Percentiles rank a stretch among this genome's conserved stretches.
phyloP scores from a whole-genome alignment of 2,329 filamentous ascomycete species.

The Pseudogymnoascus sp. region DNA sequence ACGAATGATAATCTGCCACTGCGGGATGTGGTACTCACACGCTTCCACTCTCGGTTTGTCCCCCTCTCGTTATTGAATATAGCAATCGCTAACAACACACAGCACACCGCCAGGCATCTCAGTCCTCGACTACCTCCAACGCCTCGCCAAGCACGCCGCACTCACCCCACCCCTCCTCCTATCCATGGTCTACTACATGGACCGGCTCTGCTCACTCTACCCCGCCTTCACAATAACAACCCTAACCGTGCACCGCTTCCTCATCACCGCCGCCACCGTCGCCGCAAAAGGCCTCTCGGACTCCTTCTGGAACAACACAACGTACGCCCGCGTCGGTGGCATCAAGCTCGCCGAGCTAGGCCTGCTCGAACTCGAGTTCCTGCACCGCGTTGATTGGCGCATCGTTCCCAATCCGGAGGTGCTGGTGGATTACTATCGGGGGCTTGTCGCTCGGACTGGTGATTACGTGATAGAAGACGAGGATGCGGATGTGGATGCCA shows the following conservation, averaged over 20 bases:
- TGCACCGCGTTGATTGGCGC: slow-evolving; percentile 89
- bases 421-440: slow-evolving; percentile 86
- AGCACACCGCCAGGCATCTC: slow-evolving; percentile 82
- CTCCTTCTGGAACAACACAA: slow-evolving; percentile 97
- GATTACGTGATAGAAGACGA: slow-evolving; percentile 46
- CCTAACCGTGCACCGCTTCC: slow-evolving; percentile 90
- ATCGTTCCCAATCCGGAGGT: slow-evolving; percentile 95
- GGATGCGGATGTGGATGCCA: slow-evolving; percentile 28
- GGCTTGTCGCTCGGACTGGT: slow-evolving; percentile 64
- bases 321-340: slow-evolving; percentile 88
- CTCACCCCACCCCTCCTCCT: slow-evolving; percentile 89
- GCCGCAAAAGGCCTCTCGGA: slow-evolving; percentile 94
- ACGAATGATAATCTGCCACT: slow-evolving; percentile 87
- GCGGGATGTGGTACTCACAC: slow-evolving; percentile 76
- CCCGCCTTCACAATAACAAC: slow-evolving; percentile 94
- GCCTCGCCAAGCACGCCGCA: slow-evolving; percentile 88
- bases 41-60: slow-evolving; percentile 82
- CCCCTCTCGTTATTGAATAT: background rate
- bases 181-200: slow-evolving; percentile 98
- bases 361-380: slow-evolving; percentile 84
- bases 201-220: slow-evolving; percentile 85
- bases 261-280: slow-evolving; percentile 92
- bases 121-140: slow-evolving; percentile 86
- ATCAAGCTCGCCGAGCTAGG: slow-evolving; percentile 87
- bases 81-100: slow-evolving; percentile 17